Conservation (phyloP, 306 rosid genomes). For the Vigna hirtella region DNA sequence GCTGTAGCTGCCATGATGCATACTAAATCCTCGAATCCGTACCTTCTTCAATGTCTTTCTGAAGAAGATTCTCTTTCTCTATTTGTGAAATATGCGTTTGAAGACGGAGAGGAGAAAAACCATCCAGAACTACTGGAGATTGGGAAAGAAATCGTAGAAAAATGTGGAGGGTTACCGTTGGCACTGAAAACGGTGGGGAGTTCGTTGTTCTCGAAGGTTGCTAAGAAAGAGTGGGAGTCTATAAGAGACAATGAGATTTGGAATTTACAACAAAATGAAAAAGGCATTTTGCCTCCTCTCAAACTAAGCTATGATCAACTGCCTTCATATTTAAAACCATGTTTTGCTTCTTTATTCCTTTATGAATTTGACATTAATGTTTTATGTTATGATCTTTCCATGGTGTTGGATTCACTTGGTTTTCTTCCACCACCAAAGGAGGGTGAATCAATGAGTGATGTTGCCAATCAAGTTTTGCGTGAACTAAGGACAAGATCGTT, state of each 20-base stretch:
- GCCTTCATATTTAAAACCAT: neutral
- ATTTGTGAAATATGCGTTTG: neutral
- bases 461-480: neutral
- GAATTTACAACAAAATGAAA: neutral
- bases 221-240: neutral
- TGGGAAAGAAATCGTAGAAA: neutral
- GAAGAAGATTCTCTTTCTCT: neutral
- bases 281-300: neutral
- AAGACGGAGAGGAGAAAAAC: neutral
- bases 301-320: neutral
- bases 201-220: neutral
- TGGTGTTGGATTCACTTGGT: neutral
- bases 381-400: no score
- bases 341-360: neutral
- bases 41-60: neutral
- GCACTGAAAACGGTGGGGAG: neutral
- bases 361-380: neutral
- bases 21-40: neutral
- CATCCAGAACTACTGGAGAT: neutral
- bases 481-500: neutral
- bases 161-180: neutral
- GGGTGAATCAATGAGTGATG: neutral
- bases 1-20: neutral
- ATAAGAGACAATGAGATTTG: neutral
- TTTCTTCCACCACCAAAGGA: neutral